phyloP scores from a whole-genome alignment of 371 early-diverging fungal genomes.

The Cladochytrium tenue region DNA sequence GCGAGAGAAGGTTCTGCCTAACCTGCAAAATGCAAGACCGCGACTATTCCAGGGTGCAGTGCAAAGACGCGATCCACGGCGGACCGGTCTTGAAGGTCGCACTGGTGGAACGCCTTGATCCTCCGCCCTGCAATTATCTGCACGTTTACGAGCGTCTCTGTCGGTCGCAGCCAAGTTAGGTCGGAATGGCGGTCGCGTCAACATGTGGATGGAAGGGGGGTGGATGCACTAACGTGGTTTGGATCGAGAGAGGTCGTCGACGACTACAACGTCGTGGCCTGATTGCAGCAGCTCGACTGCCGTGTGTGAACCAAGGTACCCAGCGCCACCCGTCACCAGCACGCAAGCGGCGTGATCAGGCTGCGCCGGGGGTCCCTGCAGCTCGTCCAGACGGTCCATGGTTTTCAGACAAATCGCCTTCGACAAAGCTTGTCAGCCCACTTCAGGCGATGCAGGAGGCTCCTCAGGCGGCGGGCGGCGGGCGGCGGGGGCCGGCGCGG shows the following conservation, averaged over 20 bases:
- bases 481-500: not conserved
- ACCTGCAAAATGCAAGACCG: conserved; percentile 24
- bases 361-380: conserved; percentile 8
- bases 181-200: too few species aligned
- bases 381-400: not conserved
- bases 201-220: too few species aligned
- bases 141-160: conserved; percentile 6
- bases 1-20: too few species aligned
- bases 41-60: conserved; percentile 17
- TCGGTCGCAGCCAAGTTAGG: too few species aligned
- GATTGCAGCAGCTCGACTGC: conserved; percentile 64
- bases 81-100: conserved; percentile 9
- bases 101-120: conserved; percentile 18
- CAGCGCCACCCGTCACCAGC: conserved; percentile 88
- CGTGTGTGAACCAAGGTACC: conserved; percentile 90
- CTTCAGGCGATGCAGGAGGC: not conserved
- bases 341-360: conserved; percentile 28
- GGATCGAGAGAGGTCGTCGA: conserved; percentile 21
- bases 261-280: conserved; percentile 26
- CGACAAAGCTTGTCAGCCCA: not conserved
- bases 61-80: conserved; percentile 10
- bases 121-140: conserved; percentile 10
- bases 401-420: not conserved
- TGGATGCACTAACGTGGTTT: conserved; percentile 9
- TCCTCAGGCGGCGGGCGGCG: too few species aligned